Evolutionary conservation across 495 filamentous ascomycete genomes (phyloP).

Genomic region (Aspergillus panamensis): DNA sequence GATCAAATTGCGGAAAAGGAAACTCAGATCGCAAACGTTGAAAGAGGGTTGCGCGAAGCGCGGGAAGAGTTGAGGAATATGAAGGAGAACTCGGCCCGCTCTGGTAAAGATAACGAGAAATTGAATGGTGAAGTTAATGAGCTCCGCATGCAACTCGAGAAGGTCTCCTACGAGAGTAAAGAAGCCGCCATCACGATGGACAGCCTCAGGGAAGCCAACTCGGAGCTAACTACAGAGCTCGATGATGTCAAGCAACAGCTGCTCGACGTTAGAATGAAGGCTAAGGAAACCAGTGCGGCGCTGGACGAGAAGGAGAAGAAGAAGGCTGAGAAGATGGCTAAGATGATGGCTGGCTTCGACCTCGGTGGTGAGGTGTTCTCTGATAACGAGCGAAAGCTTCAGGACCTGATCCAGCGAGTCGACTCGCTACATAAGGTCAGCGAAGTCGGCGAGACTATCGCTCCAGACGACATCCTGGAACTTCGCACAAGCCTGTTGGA

Average conservation of each 20-base stretch:
- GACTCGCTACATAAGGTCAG: slow-evolving; percentile 74
- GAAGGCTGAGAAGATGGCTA: slow-evolving; percentile 97
- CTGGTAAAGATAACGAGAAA: slow-evolving; percentile 82
- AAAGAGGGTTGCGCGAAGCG: slow-evolving; percentile 71
- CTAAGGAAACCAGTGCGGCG: slow-evolving; percentile 83
- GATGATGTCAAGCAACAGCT: slow-evolving; percentile 97
- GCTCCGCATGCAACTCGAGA: slow-evolving; percentile 91
- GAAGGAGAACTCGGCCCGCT: slow-evolving; percentile 76
- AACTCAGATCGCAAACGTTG: slow-evolving; percentile 69
- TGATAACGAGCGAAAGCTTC: slow-evolving; percentile 80
- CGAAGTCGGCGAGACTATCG: slow-evolving; percentile 70
- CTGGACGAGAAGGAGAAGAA: slow-evolving; percentile 96
- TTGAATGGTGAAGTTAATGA: slow-evolving; percentile 82
- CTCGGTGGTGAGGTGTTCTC: slow-evolving; percentile 86
- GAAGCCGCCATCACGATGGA: slow-evolving; percentile 98
- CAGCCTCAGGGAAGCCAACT: slow-evolving; percentile 89
- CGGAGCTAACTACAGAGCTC: slow-evolving; percentile 83
- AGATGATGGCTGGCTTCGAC: slow-evolving; percentile 99
- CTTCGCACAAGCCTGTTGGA: slow-evolving; percentile 76
- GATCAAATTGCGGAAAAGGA: slow-evolving; percentile 95
- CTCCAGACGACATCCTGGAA: slow-evolving; percentile 74
- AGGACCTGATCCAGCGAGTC: slow-evolving; percentile 74
- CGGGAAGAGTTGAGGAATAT: slow-evolving; percentile 78
- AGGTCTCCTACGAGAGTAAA: slow-evolving; percentile 91
- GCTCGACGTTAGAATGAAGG: slow-evolving; percentile 89